Base-by-base conservation (phyloP, 2,329 filamentous ascomycete genomes). In the Phaeosphaeriaceae sp. region DNA sequence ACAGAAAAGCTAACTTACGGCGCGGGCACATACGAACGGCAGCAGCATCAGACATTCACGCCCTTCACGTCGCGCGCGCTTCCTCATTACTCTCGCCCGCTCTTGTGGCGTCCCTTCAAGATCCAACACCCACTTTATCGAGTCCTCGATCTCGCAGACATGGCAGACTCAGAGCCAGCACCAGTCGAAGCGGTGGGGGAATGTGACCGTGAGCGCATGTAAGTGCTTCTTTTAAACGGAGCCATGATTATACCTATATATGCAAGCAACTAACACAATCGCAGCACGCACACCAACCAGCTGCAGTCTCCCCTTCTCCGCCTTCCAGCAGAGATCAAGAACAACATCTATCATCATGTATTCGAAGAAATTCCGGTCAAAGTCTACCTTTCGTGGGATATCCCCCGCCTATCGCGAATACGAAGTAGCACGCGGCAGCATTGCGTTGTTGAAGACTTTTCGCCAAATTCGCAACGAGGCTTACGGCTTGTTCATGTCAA, bases 1-100 rank as follows among this genome's bases (percentile, higher is more conserved):
- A n/a, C n/a, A n/a, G n/a, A n/a, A n/a, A n/a, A n/a, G n/a, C n/a
- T n/a, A n/a, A n/a, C n/a, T n/a, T n/a, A n/a, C n/a, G n/a, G n/a
- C n/a, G n/a, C n/a, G n/a, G n/a, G 25, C 25, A 31, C 11, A 6
- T 31, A 11, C 25, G 11, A 31, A 31, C 25, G 25, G 25, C 25
- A 31, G 22, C 45, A 41, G 36, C 7, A 9, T 10, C 3, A 27
- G 63, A 53, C 53, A 57, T 55, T 57, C 24, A 48, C 57, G 7
- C 13, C 31, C 7, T 13, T 13, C 31, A 36, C 11, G 3, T 36
- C 13, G 13, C 31, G n/a, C n/a, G n/a, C n/a, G n/a, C n/a, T n/a
- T n/a, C n/a, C n/a, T n/a, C n/a, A n/a, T n/a, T n/a, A n/a, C n/a
- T n/a, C n/a, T n/a, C n/a, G n/a, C n/a, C n/a, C n/a, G n/a, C n/a